Evolutionary conservation across 805 yeast species (phyloP), one percentile per base, ranked within the genome.

Genomic region (Saccharomycopsis lassenensis): DNA sequence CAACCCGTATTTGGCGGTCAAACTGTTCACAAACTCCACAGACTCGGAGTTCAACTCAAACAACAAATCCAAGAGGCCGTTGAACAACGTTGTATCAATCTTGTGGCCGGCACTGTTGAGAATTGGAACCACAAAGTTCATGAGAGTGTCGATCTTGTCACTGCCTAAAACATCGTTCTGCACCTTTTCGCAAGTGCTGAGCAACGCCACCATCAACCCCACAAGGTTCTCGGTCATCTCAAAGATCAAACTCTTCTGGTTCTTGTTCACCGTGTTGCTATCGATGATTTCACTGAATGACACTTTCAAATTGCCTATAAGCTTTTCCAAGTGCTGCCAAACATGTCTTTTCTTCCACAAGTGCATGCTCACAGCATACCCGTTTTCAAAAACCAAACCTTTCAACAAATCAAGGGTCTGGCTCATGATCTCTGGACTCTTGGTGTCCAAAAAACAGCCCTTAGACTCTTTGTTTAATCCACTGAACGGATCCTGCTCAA

Each of bases 321-420:
- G 69, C 4, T 53, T 45, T 31, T 65, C 69, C 27, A 85, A 64
- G 19, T 69, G 58, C 0, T 69, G 62, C 81, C 94, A 77, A 28
- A 89, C 73, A 43, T 80, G 74, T 16, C 46, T 31, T 12, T 74
- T 73, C 52, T 96, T 71, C 82, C 93, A 80, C 36, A 82, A 54
- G 53, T 71, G 73, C 15, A 72, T 69, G 19, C 85, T 74, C 24
- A 84, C 69, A 45, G 84, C 94, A 48, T 83, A 77, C 15, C 95
- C 96, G 57, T 86, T 94, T 51, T 84, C 94, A 36, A 84, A 64
- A 2, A 80, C 77, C 38, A 89, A 52, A 51, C 81, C 85, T 52
- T 95, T 69, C 44, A 91, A 59, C 17, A 89, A 61, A 1, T 95
- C 96, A 48, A 74, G 77, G 1, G 89, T 66, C 48, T 81, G 93